A percentile compares a stretch with the other conserved stretches of the same genome.
Conservation (phyloP, 345 rosid species). For the Gynandropsis gynandra region DNA sequence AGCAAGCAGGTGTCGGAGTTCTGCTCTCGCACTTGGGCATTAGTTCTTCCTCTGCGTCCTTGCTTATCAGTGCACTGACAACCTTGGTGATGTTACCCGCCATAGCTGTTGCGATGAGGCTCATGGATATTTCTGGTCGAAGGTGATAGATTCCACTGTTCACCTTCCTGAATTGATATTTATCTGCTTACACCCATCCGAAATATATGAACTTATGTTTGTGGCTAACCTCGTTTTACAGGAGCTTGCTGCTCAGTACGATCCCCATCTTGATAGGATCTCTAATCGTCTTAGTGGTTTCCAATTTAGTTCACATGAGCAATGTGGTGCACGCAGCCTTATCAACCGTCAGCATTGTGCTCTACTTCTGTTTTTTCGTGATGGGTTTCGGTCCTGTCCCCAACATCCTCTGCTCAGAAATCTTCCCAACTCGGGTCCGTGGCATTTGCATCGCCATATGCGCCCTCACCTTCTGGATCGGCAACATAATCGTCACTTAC, state of each 20-base stretch:
- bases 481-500: slow-evolving; percentile 78
- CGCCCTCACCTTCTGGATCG: slow-evolving; percentile 75
- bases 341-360: slow-evolving; percentile 58
- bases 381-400: slow-evolving; percentile 98
- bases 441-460: slow-evolving; percentile 92
- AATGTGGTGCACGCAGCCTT: slow-evolving; percentile 49
- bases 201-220: slow-evolving; percentile 2
- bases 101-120: slow-evolving; percentile 94
- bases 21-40: slow-evolving; percentile 76
- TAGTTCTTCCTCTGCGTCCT: slow-evolving; percentile 63
- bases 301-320: slow-evolving; percentile 46
- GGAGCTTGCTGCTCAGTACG: slow-evolving; percentile 79
- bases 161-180: background rate
- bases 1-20: slow-evolving; percentile 89
- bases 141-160: slow-evolving; percentile 36
- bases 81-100: slow-evolving; percentile 92
- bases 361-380: slow-evolving; percentile 87
- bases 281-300: slow-evolving; percentile 52
- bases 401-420: slow-evolving; percentile 90
- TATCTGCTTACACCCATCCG: background rate
- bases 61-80: slow-evolving; percentile 76
- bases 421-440: slow-evolving; percentile 88
- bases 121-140: slow-evolving; percentile 88
- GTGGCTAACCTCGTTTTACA: slow-evolving; percentile 25
- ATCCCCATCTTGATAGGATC: slow-evolving; percentile 63